These are phyloP conservation scores for Phytophthora pisi DNA, from an alignment of 352 stramenopile species.

Conservation along the genomic window DNA sequence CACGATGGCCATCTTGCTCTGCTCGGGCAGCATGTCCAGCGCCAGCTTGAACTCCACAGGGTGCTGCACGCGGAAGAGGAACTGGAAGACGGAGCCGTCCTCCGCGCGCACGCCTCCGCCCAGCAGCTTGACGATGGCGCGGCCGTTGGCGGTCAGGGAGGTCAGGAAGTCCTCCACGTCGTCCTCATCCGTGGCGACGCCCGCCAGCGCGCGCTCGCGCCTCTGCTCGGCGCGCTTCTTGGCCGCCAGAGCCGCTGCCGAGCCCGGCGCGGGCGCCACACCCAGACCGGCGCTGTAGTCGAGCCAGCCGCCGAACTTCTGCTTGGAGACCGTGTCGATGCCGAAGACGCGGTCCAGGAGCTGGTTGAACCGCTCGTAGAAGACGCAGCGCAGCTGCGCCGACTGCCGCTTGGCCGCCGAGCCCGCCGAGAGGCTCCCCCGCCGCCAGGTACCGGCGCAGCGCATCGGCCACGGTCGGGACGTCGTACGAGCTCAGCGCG, in stretches of 20 bases:
- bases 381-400: slow-evolving; percentile 78
- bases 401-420: slow-evolving; percentile 72
- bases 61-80: slow-evolving; percentile 78
- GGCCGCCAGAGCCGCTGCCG: slow-evolving; percentile 18
- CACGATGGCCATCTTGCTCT: slow-evolving; percentile 82
- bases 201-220: slow-evolving; percentile 43
- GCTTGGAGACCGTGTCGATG: slow-evolving; percentile 73
- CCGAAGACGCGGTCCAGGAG: slow-evolving; percentile 82
- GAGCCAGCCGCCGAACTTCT: slow-evolving; percentile 84
- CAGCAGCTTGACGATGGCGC: slow-evolving; percentile 62
- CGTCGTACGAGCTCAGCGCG: slow-evolving; percentile 70
- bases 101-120: slow-evolving; percentile 66
- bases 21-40: slow-evolving; percentile 78
- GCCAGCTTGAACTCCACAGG: slow-evolving; percentile 84
- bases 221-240: slow-evolving; percentile 46
- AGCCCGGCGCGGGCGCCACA: slow-evolving; percentile 17
- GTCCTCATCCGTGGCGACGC: slow-evolving; percentile 54
- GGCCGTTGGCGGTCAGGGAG: slow-evolving; percentile 53
- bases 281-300: slow-evolving; percentile 74
- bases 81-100: slow-evolving; percentile 79
- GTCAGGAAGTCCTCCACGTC: slow-evolving; percentile 63
- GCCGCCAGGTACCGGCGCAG: slow-evolving; percentile 71
- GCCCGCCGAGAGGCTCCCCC: slow-evolving; percentile 56
- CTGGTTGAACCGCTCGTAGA: slow-evolving; percentile 89
- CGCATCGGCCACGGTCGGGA: slow-evolving; percentile 58